Conservation (phyloP, 129 eudicot genomes). For the Flaveria bidentis region DNA sequence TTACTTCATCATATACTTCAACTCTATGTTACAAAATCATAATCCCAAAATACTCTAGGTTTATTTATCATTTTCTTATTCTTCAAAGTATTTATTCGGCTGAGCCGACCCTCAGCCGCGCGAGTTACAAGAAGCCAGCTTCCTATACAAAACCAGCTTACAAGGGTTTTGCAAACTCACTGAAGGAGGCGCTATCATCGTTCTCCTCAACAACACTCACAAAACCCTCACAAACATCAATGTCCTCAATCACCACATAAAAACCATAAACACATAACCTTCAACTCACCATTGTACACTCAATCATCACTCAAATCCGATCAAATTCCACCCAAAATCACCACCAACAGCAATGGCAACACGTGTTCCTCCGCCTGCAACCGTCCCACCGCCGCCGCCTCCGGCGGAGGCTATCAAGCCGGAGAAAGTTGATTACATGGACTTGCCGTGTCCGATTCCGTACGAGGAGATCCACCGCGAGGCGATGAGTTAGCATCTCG, state of each 20-base stretch:
- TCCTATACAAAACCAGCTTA: background rate
- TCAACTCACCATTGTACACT: background rate
- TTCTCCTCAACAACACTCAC: conserved; percentile 23
- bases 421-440: conserved; percentile 65
- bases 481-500: conserved; percentile 62
- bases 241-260: conserved; percentile 19
- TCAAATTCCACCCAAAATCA: conserved; percentile 14
- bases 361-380: conserved; percentile 38
- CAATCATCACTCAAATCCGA: background rate
- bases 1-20: too few relatives aligned
- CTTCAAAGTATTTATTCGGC: too few relatives aligned
- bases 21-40: too few relatives aligned
- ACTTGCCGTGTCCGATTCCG: conserved; percentile 88
- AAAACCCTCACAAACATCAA: conserved; percentile 18
- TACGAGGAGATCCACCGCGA: conserved; percentile 94
- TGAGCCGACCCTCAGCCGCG: conserved; percentile 24
- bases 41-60: too few relatives aligned
- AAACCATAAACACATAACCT: background rate
- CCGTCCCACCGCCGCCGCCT: conserved; percentile 28
- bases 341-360: conserved; percentile 60
- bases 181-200: conserved; percentile 19
- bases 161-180: conserved; percentile 33
- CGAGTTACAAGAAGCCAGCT: conserved; percentile 15
- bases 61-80: too few relatives aligned
- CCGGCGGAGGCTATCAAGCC: conserved; percentile 45